These are phyloP conservation scores for Medicago lupulina DNA, from an alignment of 306 rosid species.

Conservation along the genomic window DNA sequence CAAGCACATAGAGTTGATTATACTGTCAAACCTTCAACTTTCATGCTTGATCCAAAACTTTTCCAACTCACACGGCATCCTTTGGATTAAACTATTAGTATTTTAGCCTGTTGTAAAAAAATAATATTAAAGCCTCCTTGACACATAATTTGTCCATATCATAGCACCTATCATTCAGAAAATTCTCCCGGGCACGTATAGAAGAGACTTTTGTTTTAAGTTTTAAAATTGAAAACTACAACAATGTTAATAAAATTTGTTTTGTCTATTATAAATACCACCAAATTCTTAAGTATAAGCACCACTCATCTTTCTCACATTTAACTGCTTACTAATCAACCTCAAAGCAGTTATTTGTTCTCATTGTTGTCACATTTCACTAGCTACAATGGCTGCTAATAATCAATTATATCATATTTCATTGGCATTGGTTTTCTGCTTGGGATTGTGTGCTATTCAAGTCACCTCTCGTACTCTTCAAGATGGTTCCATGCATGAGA, in stretches of 20 bases:
- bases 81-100: not conserved
- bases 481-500: not conserved
- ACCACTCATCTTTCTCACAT: conserved; percentile 11
- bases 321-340: not conserved
- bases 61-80: not conserved
- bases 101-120: too few relatives aligned
- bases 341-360: not conserved
- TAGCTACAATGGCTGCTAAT: not conserved
- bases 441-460: not conserved
- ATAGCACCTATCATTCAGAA: not conserved
- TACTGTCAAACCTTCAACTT: not conserved
- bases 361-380: not conserved
- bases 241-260: not conserved
- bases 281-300: not conserved
- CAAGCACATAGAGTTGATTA: not conserved
- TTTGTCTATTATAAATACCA: conserved; percentile 34
- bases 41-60: not conserved
- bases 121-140: too few relatives aligned
- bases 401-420: conserved; percentile 2
- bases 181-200: not conserved
- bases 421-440: not conserved
- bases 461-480: not conserved
- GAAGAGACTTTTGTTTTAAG: not conserved
- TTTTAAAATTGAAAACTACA: not conserved
- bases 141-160: too few relatives aligned